Base-by-base conservation (phyloP, 257 asterid species). In the Salvia splendens region DNA sequence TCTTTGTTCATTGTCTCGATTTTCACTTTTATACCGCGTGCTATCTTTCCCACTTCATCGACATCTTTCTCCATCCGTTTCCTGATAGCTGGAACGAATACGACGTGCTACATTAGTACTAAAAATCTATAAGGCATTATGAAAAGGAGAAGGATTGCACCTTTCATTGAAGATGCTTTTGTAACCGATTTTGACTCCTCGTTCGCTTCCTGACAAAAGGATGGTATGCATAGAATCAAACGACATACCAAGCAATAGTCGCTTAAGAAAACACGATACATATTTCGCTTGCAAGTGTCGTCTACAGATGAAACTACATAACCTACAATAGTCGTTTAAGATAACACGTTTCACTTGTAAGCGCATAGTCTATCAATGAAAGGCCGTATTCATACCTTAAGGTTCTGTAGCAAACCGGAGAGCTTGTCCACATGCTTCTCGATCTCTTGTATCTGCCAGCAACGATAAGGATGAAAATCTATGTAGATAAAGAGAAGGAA, bases 51-150 rank as follows among this genome's bases (percentile, higher is more conserved):
- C 66, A 86, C 97, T 83, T 91, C 96, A 68, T 91, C 90, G 24
- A 87, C 78, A 66, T 86, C 96, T 78, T 86, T 91, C 78, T 91
- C 91, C 97, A 88, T 91, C 68, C 95, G 89, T 80, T 86, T 88
- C 82, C 95, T 85, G 67, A 91, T 88, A 30, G 86, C 97, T 91
- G 88, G 70, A 78, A 73, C 35, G 54, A 35, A 24, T 69, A 71
- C n/a, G 8, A 12, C 50, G 24, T 32, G 30, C 42, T 28, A 17
- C 11, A 62, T 8, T 24, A 24, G 3, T 9, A 30, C 24, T 47
- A 14, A 24, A 24, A 24, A 24, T 24, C 2, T 56, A n/a, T 50
- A 56, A 45, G 43, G 52, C 53, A 52, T 35, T 17, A 70, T 12
- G 30, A 51, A 51, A 12, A 38, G 46, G 68, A 24, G 30, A 24